Conservation (phyloP, 306 rosid species). For the Hippophae gyantsensis region DNA sequence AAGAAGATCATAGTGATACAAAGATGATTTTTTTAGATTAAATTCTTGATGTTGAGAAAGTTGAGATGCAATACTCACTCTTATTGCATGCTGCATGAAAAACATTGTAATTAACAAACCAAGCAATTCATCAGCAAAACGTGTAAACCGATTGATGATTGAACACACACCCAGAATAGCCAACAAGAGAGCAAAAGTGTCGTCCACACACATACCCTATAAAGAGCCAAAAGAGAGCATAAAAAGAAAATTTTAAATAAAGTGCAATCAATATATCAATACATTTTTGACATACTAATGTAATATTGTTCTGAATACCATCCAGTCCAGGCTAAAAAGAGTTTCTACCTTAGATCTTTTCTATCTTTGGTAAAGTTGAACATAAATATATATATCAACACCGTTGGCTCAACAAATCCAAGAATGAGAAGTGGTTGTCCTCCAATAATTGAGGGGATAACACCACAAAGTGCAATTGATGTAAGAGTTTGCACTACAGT, state of each 20-base stretch:
- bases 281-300: conserved; percentile 2
- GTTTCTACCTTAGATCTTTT: conserved; percentile 23
- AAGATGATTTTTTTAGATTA: conserved; percentile 81
- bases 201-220: conserved; percentile 95
- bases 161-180: conserved; percentile 10
- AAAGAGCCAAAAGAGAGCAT: conserved; percentile 10
- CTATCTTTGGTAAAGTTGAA: no score
- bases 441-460: conserved; percentile 77
- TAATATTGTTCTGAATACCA: conserved; percentile 44
- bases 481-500: conserved; percentile 95
- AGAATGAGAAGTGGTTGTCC: conserved; percentile 94
- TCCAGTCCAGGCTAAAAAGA: conserved; percentile 89
- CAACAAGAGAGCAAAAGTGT: conserved; percentile 71
- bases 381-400: conserved; percentile 16
- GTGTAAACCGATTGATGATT: conserved; percentile 84
- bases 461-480: conserved; percentile 82
- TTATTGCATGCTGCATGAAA: conserved; percentile 93
- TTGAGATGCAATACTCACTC: conserved; percentile 92
- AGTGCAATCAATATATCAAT: conserved; percentile 10
- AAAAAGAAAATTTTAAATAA: conserved; percentile 16
- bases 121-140: conserved; percentile 85
- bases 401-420: conserved; percentile 95
- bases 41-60: conserved; percentile 92
- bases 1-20: conserved; percentile 87
- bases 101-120: conserved; percentile 91